Base-by-base conservation (phyloP, 1,284 basidiomycete species). In the Pyrrhoderma lamaoense region DNA sequence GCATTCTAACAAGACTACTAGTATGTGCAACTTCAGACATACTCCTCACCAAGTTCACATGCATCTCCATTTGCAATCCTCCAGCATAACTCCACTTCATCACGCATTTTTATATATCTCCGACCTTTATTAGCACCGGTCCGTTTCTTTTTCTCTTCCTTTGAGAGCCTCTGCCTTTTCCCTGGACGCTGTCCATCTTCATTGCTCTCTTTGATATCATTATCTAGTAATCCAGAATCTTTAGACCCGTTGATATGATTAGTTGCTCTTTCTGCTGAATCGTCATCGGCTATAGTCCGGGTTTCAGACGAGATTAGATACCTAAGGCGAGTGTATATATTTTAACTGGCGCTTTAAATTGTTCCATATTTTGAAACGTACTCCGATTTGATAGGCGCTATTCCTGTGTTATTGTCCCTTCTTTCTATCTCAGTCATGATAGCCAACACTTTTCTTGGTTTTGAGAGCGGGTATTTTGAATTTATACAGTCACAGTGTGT, bases 81-180 rank as follows among this genome's bases (percentile, higher is more conserved):
- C 77, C 80, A 87, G 67, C 89, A 92, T 21, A 91, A 66, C 45
- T 89, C 83, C 0, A 87, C 64, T 42, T 86, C 84, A 60, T 89
- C 87, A 50, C 79, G 72, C 27, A 85, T 72, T 62, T 85, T 86
- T 14, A 72, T 77, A 64, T 86, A 89, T 3, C 77, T 71, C 39
- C 89, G 67, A 9, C 80, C 82, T 64, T 91, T 92, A 66, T 93
- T 93, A 52, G 83, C 79, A 2, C 89, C 89, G 35, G 77, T 71
- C 54, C 79, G 76, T 34, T 80, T 78, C 64, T 88, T 88, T 66
- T 82, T 85, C 64, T 88, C 78, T 47, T 76, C 73, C 57, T 75
- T 78, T 11, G 70, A 70, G 43, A 73, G 69, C 52, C 75, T 76
- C 59, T 73, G 71, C 34, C 72, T 65, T 40, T 67, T 67, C 47